Percentiles rank a stretch among this genome's conserved stretches.
Conservation (phyloP, 2,329 filamentous ascomycete species). For the Orbilia brochopaga region DNA sequence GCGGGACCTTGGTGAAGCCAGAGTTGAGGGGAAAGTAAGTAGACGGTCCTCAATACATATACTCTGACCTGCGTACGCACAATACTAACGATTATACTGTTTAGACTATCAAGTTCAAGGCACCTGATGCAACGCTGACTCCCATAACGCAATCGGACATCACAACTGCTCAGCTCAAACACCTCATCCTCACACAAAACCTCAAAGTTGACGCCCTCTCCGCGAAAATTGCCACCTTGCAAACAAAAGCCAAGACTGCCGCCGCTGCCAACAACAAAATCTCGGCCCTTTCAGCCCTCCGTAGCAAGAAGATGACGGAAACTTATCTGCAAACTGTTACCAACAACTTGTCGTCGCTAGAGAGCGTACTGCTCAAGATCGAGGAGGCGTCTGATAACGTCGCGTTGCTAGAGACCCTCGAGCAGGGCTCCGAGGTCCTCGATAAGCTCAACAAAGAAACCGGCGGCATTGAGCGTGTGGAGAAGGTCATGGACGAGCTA, state of each 20-base stretch:
- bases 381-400: constrained; percentile 85
- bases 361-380: constrained; percentile 81
- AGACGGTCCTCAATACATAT: not conserved
- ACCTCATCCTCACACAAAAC: constrained; percentile 72
- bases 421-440: constrained; percentile 75
- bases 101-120: constrained; percentile 75
- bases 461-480: constrained; percentile 77
- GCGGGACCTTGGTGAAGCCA: constrained; percentile 67
- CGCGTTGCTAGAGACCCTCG: constrained; percentile 81
- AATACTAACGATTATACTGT: constrained; percentile 66
- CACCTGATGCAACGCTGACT: constrained; percentile 60
- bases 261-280: constrained; percentile 75
- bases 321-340: constrained; percentile 73
- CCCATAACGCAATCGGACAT: constrained; percentile 77
- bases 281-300: constrained; percentile 77
- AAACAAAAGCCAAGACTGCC: constrained; percentile 69
- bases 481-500: constrained; percentile 75
- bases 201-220: constrained; percentile 71
- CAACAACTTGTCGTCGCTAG: constrained; percentile 77
- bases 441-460: constrained; percentile 75
- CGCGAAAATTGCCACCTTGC: constrained; percentile 62
- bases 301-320: constrained; percentile 82
- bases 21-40: constrained; percentile 60
- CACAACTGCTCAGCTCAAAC: constrained; percentile 79
- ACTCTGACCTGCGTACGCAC: constrained; percentile 55